These are phyloP conservation scores for Scutellospora calospora DNA, from an alignment of 371 early-diverging fungal genomes.

Conservation along the genomic window DNA sequence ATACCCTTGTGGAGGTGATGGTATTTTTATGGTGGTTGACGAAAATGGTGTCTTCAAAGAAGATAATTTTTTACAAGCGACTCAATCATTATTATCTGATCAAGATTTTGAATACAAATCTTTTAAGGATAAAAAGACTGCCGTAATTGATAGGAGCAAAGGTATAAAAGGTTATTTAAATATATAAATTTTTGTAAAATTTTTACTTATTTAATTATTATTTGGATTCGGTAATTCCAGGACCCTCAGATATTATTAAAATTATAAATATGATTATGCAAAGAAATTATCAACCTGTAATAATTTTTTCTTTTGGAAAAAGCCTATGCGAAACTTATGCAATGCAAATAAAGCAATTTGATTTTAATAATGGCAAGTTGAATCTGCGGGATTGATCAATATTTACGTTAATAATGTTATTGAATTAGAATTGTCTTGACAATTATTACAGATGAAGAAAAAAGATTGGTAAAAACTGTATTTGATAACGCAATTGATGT, in stretches of 20 bases:
- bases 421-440: neutral
- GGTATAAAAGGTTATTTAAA: neutral
- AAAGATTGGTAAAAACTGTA: constrained; percentile 88
- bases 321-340: constrained; percentile 97
- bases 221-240: neutral
- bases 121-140: neutral
- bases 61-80: constrained; percentile 93
- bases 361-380: constrained; percentile 84
- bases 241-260: constrained; percentile 85
- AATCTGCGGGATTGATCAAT: neutral
- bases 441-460: constrained; percentile 71
- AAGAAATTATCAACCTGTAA: constrained; percentile 97
- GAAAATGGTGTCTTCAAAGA: constrained; percentile 95
- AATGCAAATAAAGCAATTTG: constrained; percentile 89
- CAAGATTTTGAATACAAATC: constrained; percentile 37
- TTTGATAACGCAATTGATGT: constrained; percentile 94
- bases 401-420: neutral
- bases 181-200: neutral
- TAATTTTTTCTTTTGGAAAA: constrained; percentile 98
- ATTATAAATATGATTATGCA: constrained; percentile 95
- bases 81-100: constrained; percentile 71
- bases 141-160: neutral
- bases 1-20: constrained; percentile 93
- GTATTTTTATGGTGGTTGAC: constrained; percentile 96
- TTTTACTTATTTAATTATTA: neutral